A percentile compares a stretch with the other conserved stretches of the same genome.
Evolutionary conservation across 306 rosid genomes (phyloP).

Genomic region (Vigna radiata): DNA sequence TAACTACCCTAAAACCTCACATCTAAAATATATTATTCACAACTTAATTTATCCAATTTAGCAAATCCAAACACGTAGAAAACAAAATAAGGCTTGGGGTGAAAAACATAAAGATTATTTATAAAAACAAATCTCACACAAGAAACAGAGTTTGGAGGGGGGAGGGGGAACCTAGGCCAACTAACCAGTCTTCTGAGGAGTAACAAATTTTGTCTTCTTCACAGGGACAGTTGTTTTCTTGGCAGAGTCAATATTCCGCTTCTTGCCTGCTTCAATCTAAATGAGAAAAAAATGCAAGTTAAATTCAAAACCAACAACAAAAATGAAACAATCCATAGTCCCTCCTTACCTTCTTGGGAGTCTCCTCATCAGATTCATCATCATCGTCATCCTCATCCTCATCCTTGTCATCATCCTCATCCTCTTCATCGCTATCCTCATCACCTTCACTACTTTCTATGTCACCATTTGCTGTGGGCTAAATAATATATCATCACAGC

Average conservation of each 20-base stretch:
- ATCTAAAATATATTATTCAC: not conserved
- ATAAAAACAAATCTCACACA: not conserved
- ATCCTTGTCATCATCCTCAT: not conserved
- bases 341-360: constrained; percentile 12
- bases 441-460: constrained; percentile 4
- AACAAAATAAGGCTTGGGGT: not conserved
- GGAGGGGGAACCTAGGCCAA: not conserved
- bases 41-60: not conserved
- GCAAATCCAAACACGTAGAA: not conserved
- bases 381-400: not conserved
- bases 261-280: constrained; percentile 3
- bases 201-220: constrained; percentile 16
- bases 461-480: constrained; percentile 4
- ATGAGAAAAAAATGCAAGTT: not conserved
- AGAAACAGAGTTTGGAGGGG: not conserved
- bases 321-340: not conserved
- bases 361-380: not conserved
- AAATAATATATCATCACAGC: not conserved
- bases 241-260: not conserved
- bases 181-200: constrained; percentile 30
- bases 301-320: not conserved
- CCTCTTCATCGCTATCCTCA: not conserved
- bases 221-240: constrained; percentile 5
- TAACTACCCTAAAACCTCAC: not conserved
- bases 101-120: not conserved